Conservation (phyloP, 352 stramenopile genomes). For the Halophytophthora batemanensis region DNA sequence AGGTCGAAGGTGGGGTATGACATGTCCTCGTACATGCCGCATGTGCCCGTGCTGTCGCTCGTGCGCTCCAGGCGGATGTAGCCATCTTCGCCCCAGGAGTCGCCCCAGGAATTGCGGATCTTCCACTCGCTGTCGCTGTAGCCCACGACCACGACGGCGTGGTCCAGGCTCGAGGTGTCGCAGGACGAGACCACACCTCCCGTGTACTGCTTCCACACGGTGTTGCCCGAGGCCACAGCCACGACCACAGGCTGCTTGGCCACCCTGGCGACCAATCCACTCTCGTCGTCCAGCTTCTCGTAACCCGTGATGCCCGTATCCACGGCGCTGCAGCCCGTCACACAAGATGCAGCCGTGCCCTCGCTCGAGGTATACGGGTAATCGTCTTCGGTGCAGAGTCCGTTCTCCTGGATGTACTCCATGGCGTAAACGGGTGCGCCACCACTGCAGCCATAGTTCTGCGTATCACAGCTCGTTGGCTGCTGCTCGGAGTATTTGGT, state of each 20-base stretch:
- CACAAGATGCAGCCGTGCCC: constrained; percentile 22
- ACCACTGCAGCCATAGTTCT: constrained; percentile 90
- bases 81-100: constrained; percentile 90
- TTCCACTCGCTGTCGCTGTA: constrained; percentile 92
- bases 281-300: constrained; percentile 44
- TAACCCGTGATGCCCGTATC: constrained; percentile 53
- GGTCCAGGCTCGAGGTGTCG: constrained; percentile 90
- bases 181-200: constrained; percentile 84
- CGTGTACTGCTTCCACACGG: constrained; percentile 97
- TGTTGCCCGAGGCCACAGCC: constrained; percentile 93
- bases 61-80: constrained; percentile 93
- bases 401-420: constrained; percentile 88
- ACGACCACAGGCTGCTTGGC: constrained; percentile 89
- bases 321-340: constrained; percentile 20
- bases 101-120: constrained; percentile 98
- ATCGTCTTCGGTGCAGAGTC: constrained; percentile 52
- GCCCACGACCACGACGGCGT: constrained; percentile 97
- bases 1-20: constrained; percentile 39
- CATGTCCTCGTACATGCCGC: constrained; percentile 61
- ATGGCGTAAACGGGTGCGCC: constrained; percentile 89
- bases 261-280: constrained; percentile 25
- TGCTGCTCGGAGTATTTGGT: constrained; percentile 93
- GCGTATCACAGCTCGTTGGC: constrained; percentile 87
- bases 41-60: constrained; percentile 52
- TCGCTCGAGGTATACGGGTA: constrained; percentile 33